Base-by-base conservation (phyloP, 352 stramenopile genomes). In the Globisporangium echinulatum region DNA sequence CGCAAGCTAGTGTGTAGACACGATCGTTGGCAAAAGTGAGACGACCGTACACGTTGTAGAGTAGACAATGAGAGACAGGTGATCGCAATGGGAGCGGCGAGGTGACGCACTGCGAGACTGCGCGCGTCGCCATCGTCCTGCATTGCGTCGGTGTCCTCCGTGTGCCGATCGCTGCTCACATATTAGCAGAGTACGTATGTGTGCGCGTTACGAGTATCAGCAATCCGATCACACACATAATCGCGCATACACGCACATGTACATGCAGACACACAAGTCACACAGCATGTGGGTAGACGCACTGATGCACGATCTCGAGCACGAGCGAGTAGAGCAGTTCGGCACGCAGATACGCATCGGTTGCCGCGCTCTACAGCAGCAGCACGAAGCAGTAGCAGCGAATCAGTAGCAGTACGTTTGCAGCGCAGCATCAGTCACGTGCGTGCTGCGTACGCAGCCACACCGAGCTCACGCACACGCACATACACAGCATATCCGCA, bases 291-390 rank as follows among this genome's bases (percentile, higher is more conserved):
- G 7, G 13, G 5, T n/a, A 8, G 9, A 43, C 67, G 44, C 53
- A 66, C 53, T 64, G 36, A 44, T 65, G 67, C 11, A 79, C 62
- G 48, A 69, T 60, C 44, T 67, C 62, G 43, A 69, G 62, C 59
- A 69, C 62, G 37, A 72, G 62, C 19, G 50, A 40, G 54, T 62
- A 75, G 39, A 79, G 66, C 68, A 79, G 42, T 46, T 75, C 68
- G 4, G 58, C 38, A 37, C 71, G 71, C 57, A 74, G 69, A 46
- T 69, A 71, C 44, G 65, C 68, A 11, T 79, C 71, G 2, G 59
- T 64, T 48, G 53, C 46, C 4, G 59, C 52, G 25, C 59, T 59
- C 52, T 64, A 17, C 5, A 57, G 43, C 43, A 17, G 13, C 17
- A 50, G 9, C n/a, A 39, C 7, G 8, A 33, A 17, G 25, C 4